Percentiles rank a stretch among this genome's conserved stretches.
Evolutionary conservation across 2,329 filamentous ascomycete genomes (phyloP).

Genomic region (Colletotrichum sp.): DNA sequence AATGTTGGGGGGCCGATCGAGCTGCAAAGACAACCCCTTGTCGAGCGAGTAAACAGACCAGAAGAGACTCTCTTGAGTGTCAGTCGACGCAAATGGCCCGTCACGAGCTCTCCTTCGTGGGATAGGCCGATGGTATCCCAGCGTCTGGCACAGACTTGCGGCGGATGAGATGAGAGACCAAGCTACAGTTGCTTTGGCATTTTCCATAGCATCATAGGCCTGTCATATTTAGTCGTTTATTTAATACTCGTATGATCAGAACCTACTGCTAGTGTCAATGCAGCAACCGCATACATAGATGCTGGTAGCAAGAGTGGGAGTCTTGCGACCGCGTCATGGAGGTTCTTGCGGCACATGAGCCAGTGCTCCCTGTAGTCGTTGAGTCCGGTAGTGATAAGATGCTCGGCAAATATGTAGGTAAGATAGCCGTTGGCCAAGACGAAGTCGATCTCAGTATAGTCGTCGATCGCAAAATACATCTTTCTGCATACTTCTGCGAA

Average conservation of each 20-base stretch:
- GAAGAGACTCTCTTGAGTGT: conserved; percentile 30
- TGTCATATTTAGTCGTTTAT: conserved; percentile 32
- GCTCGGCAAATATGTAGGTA: conserved; percentile 37
- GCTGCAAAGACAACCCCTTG: conserved; percentile 38
- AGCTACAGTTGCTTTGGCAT: conserved; percentile 32
- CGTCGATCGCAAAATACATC: conserved; percentile 39
- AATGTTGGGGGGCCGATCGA: conserved; percentile 37
- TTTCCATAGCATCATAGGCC: conserved; percentile 37
- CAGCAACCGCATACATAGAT: conserved; percentile 36
- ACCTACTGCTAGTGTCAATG: conserved; percentile 2
- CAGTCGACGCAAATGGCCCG: background rate
- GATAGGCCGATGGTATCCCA: conserved; percentile 33
- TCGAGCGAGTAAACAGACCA: conserved; percentile 40
- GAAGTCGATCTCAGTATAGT: conserved; percentile 34
- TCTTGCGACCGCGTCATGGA: conserved; percentile 18
- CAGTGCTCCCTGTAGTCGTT: conserved; percentile 27
- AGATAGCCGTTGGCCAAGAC: conserved; percentile 40
- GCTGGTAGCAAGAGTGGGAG: conserved; percentile 33
- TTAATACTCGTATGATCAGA: background rate
- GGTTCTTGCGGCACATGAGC: conserved; percentile 29
- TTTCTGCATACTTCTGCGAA: conserved; percentile 36
- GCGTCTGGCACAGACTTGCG: conserved; percentile 33
- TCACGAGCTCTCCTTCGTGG: background rate
- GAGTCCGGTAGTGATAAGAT: conserved; percentile 28
- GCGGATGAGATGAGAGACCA: conserved; percentile 42